phyloP scores from a whole-genome alignment of 345 rosid genomes.

The Gossypioides kirkii region DNA sequence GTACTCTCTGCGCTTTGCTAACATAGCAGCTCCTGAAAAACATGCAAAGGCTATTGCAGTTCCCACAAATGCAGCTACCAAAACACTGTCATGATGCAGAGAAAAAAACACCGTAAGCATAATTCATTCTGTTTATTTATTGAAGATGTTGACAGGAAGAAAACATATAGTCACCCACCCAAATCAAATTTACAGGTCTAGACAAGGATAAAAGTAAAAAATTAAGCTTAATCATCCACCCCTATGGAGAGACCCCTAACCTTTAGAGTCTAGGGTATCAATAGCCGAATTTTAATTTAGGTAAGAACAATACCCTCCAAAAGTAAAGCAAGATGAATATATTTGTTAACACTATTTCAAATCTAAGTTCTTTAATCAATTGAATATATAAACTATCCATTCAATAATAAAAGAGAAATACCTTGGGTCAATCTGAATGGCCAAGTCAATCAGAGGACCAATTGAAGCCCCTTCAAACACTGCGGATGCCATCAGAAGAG shows the following conservation, averaged over 20 bases:
- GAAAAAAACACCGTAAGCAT: not conserved
- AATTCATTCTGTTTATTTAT: not conserved
- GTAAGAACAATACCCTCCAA: not conserved
- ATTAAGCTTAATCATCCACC: not conserved
- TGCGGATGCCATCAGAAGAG: constrained; percentile 61
- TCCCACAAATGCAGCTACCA: constrained; percentile 86
- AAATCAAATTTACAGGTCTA: not conserved
- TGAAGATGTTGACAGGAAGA: not conserved
- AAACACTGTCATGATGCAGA: constrained; percentile 36
- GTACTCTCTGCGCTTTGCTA: constrained; percentile 92
- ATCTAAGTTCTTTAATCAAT: not conserved
- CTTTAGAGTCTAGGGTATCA: not conserved
- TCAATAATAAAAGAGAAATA: constrained; percentile 10
- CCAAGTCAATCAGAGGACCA: constrained; percentile 77
- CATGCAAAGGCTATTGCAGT: constrained; percentile 85
- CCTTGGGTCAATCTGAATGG: constrained; percentile 77
- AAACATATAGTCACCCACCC: not conserved
- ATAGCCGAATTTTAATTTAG: no score
- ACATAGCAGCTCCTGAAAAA: constrained; percentile 93
- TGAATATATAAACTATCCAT: not conserved
- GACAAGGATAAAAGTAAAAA: not conserved
- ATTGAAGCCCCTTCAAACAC: constrained; percentile 79
- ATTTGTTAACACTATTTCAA: not conserved
- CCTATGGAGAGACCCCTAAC: not conserved
- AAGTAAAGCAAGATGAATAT: not conserved